Base-by-base conservation (phyloP, 2,329 filamentous ascomycete genomes). In the Aspergillus eucalypticola region DNA sequence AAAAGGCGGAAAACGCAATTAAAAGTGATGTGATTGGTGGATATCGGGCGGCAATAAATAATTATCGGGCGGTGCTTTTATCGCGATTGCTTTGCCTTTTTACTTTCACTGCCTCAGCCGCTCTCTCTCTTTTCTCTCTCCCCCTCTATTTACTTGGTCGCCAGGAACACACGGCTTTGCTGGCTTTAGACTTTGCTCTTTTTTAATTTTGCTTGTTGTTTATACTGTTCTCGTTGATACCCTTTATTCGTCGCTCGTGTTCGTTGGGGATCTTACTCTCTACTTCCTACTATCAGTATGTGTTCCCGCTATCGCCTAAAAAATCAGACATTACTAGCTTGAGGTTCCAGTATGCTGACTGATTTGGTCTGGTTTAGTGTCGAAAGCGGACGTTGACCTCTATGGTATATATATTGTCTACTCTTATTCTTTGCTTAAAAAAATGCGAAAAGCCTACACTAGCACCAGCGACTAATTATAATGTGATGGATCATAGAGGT, bases 401-500 rank as follows among this genome's bases (percentile, higher is more conserved):
- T 88, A 88, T 67, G 83, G 86, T 87, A 77, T 68, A 79, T 66
- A 50, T 21, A 15, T 35, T 35, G 11, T 2, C 32, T 13, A 35
- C 32, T 35, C 1, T 21, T 42, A 10, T 17, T 3, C n/a, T 2
- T 13, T 46, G 23, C 42, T 8, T 3, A 11, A 5, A 5, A 35
- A 7, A 5, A 27, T 6, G 17, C 19, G 3, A 5, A 38, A 4
- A 23, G 23, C 11, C 21, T 25, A 35, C 11, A 29, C 13, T 5
- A 39, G 38, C 15, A 25, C 13, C 6, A 39, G 39, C 15, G 25
- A 56, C 57, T 67, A 54, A 68, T 21, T 17, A 11, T 23, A 51
- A 21, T 50, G 17, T 51, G 56, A 35, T 53, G 23, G 44, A 44
- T 56, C 64, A 59, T 72, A 96, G 93, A 89, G 80, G 83, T 96